Conservation (phyloP, 257 asterid species). For the Plantago ovata region DNA sequence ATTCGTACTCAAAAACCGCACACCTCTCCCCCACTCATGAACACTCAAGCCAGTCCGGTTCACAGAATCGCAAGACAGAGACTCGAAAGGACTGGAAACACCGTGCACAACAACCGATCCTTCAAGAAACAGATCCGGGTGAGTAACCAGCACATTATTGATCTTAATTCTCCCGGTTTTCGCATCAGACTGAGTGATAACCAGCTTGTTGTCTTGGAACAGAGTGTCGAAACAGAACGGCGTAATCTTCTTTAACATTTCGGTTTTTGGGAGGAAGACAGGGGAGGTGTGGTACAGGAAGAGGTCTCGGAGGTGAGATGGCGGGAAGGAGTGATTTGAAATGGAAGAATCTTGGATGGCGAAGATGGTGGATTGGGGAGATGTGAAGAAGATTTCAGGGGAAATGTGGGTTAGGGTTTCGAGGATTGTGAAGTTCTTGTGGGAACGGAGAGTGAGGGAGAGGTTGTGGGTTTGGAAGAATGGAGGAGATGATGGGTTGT, state of each 20-base stretch:
- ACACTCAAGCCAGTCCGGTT: background rate
- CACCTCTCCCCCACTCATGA: conserved; percentile 42
- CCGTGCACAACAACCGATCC: conserved; percentile 63
- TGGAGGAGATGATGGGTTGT: conserved; percentile 32
- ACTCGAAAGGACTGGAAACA: conserved; percentile 39
- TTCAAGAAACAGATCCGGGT: conserved; percentile 62
- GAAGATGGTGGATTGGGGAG: conserved; percentile 51
- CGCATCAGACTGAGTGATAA: conserved; percentile 36
- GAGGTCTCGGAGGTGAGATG: conserved; percentile 54
- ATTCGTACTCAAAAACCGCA: conserved; percentile 39
- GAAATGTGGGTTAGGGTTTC: conserved; percentile 79
- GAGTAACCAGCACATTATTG: conserved; percentile 52
- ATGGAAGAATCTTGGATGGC: conserved; percentile 69
- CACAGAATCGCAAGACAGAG: conserved; percentile 25
- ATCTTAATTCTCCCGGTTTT: conserved; percentile 32
- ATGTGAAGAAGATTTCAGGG: conserved; percentile 65
- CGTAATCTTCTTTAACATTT: conserved; percentile 36
- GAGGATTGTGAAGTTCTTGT: conserved; percentile 53
- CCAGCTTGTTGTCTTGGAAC: conserved; percentile 19
- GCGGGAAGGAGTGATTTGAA: conserved; percentile 50
- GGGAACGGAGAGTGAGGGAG: conserved; percentile 30
- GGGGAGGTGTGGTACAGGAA: conserved; percentile 62
- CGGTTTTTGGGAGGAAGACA: conserved; percentile 35
- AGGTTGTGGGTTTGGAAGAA: conserved; percentile 19
- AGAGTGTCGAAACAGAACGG: conserved; percentile 55